Percentiles rank a stretch among this genome's conserved stretches.
Conservation (phyloP, 1,284 basidiomycete species). For the Malassezia equina region DNA sequence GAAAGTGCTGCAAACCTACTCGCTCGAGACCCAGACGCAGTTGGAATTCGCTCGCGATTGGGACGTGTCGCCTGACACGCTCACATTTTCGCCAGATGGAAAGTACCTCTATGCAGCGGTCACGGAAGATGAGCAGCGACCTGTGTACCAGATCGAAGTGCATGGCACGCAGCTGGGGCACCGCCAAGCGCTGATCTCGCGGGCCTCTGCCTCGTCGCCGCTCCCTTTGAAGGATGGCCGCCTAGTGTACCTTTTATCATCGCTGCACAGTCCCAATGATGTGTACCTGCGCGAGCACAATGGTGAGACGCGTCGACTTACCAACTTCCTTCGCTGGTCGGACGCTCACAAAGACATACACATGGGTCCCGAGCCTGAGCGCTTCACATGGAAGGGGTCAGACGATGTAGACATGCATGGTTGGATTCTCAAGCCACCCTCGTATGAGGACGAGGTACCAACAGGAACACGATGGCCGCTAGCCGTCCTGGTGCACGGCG, state of each 20-base stretch:
- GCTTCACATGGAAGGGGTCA: conserved; percentile 20
- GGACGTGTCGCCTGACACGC: conserved; percentile 22
- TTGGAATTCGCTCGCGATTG: conserved; percentile 18
- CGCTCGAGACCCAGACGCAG: conserved; percentile 8
- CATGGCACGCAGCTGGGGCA: not conserved
- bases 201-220: conserved; percentile 7
- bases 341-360: conserved; percentile 16
- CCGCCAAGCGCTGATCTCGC: conserved; percentile 6
- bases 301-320: not conserved
- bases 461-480: conserved; percentile 15
- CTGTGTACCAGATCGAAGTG: conserved; percentile 14
- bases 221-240: conserved; percentile 9
- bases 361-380: conserved; percentile 22
- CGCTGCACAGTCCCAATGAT: conserved; percentile 18
- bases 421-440: conserved; percentile 23
- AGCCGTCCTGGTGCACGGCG: conserved; percentile 31
- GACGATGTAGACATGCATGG: conserved; percentile 18
- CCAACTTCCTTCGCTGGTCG: conserved; percentile 12
- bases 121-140: conserved; percentile 20
- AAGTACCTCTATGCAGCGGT: conserved; percentile 10
- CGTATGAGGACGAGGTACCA: conserved; percentile 11
- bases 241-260: conserved; percentile 12
- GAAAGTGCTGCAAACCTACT: conserved; percentile 20
- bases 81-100: conserved; percentile 18
- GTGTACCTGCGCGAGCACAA: conserved; percentile 7